Conservation (phyloP, 108 stramenopile species). For the Pseudonitzschia multiseries region DNA sequence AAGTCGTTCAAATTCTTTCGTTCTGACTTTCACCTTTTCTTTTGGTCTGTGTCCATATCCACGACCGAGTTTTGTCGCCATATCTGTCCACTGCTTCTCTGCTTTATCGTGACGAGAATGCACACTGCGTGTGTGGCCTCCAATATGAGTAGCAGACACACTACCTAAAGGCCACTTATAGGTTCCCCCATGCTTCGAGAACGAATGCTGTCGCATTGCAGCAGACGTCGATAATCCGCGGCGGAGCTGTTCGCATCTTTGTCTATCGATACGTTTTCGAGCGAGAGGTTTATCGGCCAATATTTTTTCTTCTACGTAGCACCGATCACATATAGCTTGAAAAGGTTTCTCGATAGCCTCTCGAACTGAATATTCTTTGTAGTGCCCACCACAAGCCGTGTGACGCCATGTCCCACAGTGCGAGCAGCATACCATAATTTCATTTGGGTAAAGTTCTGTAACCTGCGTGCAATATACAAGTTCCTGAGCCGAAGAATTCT, state of each 20-base stretch:
- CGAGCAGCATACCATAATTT: slow-evolving; percentile 83
- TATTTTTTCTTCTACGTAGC: slow-evolving; percentile 61
- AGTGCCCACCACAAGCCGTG: slow-evolving; percentile 82
- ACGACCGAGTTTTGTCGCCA: slow-evolving; percentile 44
- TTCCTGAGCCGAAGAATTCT: slow-evolving; percentile 35
- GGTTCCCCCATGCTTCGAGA: slow-evolving; percentile 74
- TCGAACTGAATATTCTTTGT: slow-evolving; percentile 61
- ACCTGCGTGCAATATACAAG: slow-evolving; percentile 78
- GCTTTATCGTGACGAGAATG: slow-evolving; percentile 80
- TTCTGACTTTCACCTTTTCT: slow-evolving; percentile 61
- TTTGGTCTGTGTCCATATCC: slow-evolving; percentile 45
- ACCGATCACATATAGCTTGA: slow-evolving; percentile 69
- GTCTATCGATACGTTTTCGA: slow-evolving; percentile 56
- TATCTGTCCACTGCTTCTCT: slow-evolving; percentile 84
- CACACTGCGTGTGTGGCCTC: slow-evolving; percentile 75
- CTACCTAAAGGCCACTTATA: slow-evolving; percentile 85
- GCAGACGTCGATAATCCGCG: slow-evolving; percentile 64
- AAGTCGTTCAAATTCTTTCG: slow-evolving; percentile 74
- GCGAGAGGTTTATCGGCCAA: slow-evolving; percentile 41
- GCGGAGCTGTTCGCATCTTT: slow-evolving; percentile 77
- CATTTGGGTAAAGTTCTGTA: slow-evolving; percentile 68
- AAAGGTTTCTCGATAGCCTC: slow-evolving; percentile 56
- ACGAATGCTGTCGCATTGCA: slow-evolving; percentile 75
- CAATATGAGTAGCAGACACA: slow-evolving; percentile 66
- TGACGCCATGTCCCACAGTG: slow-evolving; percentile 86